phyloP scores from a whole-genome alignment of 148 eudicot genomes.

The Camellia japonica region DNA sequence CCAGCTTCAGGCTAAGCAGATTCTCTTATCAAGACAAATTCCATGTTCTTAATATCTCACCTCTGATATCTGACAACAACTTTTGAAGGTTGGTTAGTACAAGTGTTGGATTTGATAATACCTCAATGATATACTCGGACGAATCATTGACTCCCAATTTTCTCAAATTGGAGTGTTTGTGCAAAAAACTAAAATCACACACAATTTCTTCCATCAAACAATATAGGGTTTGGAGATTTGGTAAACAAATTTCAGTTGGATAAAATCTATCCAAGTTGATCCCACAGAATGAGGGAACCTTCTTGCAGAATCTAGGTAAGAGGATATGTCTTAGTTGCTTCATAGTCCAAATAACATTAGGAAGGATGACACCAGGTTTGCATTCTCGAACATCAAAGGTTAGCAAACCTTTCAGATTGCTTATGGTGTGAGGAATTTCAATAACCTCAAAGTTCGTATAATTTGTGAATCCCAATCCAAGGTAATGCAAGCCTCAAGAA shows the following conservation, averaged over 20 bases:
- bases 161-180: neutral
- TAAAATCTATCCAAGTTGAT: neutral
- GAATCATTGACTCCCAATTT: neutral
- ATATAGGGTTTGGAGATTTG: neutral
- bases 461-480: too few relatives aligned
- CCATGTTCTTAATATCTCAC: too few relatives aligned
- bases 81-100: neutral
- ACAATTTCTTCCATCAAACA: too few relatives aligned
- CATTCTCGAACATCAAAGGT: neutral
- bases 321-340: slow-evolving; percentile 9
- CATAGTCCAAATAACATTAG: neutral
- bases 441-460: too few relatives aligned
- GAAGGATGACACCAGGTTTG: neutral
- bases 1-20: neutral
- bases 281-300: neutral
- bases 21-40: neutral
- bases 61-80: neutral
- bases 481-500: neutral
- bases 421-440: too few relatives aligned
- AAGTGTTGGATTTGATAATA: neutral
- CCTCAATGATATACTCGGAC: neutral
- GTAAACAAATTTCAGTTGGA: neutral
- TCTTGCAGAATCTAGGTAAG: neutral
- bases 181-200: neutral
- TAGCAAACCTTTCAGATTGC: neutral